A percentile compares a stretch with the other conserved stretches of the same genome.
Evolutionary conservation across 1,139 yeast species (phyloP).

Genomic region (Yamadazyma buinensis): DNA sequence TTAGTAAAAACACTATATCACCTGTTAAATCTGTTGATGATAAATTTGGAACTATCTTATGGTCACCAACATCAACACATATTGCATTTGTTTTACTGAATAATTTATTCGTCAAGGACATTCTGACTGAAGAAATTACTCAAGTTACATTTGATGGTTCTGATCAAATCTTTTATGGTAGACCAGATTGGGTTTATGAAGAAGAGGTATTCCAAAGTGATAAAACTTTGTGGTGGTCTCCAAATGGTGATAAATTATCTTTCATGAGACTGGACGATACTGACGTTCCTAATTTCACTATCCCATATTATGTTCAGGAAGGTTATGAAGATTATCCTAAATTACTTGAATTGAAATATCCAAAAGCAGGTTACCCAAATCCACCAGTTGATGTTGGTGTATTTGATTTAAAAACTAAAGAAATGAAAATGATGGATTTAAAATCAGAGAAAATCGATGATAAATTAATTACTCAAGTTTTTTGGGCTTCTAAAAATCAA

Average conservation of each 20-base stretch:
- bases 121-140: slow-evolving; percentile 15
- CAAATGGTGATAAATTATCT: slow-evolving; percentile 43
- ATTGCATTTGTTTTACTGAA: slow-evolving; percentile 66
- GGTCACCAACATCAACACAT: slow-evolving; percentile 70
- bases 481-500: slow-evolving; percentile 36
- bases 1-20: slow-evolving; percentile 20
- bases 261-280: slow-evolving; percentile 52
- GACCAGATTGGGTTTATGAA: slow-evolving; percentile 63
- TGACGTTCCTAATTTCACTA: slow-evolving; percentile 46
- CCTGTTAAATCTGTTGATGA: slow-evolving; percentile 22
- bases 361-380: slow-evolving; percentile 45
- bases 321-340: slow-evolving; percentile 42
- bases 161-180: slow-evolving; percentile 48
- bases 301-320: slow-evolving; percentile 52
- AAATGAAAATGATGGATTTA: slow-evolving; percentile 17
- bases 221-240: slow-evolving; percentile 59
- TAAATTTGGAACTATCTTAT: slow-evolving; percentile 53
- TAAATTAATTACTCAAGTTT: slow-evolving; percentile 39
- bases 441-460: slow-evolving; percentile 23
- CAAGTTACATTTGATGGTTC: slow-evolving; percentile 51
- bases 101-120: slow-evolving; percentile 47
- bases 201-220: slow-evolving; percentile 54
- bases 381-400: slow-evolving; percentile 40
- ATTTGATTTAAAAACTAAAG: slow-evolving; percentile 20
- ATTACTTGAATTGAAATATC: slow-evolving; percentile 36